Base-by-base conservation (phyloP, 805 yeast genomes). In the Starmerella khaoyaiensis region DNA sequence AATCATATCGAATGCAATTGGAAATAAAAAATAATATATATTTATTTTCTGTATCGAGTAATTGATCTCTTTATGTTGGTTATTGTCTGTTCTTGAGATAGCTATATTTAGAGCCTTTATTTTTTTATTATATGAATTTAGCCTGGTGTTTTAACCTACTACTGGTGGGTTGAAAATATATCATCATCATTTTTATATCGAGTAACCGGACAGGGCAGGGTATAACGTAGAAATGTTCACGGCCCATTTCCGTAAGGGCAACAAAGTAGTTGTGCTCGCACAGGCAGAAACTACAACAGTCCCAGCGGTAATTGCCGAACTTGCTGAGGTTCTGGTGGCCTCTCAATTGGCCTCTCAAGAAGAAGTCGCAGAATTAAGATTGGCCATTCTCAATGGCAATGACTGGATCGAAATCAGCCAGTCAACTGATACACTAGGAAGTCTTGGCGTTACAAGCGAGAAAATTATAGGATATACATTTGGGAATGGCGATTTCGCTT, bases 251-350 rank as follows among this genome's bases (percentile, higher is more conserved):
- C 31, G 46, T 14, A 31, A 34, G n/a, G 41, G 39, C 14, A 34
- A 28, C 22, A 21, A 40, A 9, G n/a, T 38, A 5, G 15, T 49
- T 8, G 46, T 36, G 19, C 37, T 49, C 10, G 28, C 33, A n/a
- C 39, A 40, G 39, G 21, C 26, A 21, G 41, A 46, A 12, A 8
- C 28, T 11, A 28, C 37, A 14, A 23, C 29, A 12, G 40, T 44
- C 5, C 37, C 44, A 14, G 39, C 43, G 5, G 33, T 49, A 7
- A 28, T 47, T 5, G 53, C 50, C 7, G 51, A 48, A 38, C 33
- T 51, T 10, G 54, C 53, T 4, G 53, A 51, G 42, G 48, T 46
- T 22, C 44, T 51, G 4, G 47, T 46, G 21, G 39, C 42, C 9
- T 41, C 53, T 6, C 39, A 40, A n/a, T 33, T 36, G 18, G 47